These are phyloP conservation scores for Daedaleopsis sinensis DNA, from an alignment of 768 basidiomycete species.

Conservation along the genomic window DNA sequence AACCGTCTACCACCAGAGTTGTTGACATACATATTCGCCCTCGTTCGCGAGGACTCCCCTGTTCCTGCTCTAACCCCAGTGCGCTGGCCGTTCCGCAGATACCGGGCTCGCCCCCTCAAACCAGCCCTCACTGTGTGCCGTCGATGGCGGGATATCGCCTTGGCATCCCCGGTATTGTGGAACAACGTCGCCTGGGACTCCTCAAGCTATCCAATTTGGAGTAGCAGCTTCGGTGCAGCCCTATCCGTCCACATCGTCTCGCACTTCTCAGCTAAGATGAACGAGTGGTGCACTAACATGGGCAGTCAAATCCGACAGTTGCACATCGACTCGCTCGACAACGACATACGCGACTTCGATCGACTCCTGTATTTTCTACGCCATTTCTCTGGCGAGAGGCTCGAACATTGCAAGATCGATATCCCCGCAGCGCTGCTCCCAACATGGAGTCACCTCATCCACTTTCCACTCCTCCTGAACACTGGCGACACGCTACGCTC, in stretches of 20 bases:
- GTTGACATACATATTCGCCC: not conserved
- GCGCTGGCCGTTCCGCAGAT: not conserved
- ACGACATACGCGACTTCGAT: not conserved
- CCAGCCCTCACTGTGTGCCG: not conserved
- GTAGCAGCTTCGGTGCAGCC: not conserved
- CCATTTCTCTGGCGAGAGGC: not conserved
- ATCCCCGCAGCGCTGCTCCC: not conserved
- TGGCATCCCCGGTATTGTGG: not conserved
- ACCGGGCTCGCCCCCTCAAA: not conserved
- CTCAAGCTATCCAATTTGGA: not conserved
- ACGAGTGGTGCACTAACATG: not conserved
- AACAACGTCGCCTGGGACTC: not conserved
- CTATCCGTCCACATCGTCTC: not conserved
- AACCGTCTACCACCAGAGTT: not conserved
- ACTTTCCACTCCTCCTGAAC: not conserved
- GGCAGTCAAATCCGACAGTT: not conserved
- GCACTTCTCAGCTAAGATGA: not conserved
- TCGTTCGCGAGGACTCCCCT: not conserved
- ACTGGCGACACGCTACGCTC: not conserved
- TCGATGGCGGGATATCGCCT: not conserved
- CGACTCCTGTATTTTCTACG: not conserved
- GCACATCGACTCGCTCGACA: not conserved
- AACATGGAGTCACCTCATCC: not conserved
- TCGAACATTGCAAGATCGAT: not conserved
- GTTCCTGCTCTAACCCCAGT: not conserved